phyloP scores from a whole-genome alignment of 257 asterid genomes.

The Verbascum thapsus region DNA sequence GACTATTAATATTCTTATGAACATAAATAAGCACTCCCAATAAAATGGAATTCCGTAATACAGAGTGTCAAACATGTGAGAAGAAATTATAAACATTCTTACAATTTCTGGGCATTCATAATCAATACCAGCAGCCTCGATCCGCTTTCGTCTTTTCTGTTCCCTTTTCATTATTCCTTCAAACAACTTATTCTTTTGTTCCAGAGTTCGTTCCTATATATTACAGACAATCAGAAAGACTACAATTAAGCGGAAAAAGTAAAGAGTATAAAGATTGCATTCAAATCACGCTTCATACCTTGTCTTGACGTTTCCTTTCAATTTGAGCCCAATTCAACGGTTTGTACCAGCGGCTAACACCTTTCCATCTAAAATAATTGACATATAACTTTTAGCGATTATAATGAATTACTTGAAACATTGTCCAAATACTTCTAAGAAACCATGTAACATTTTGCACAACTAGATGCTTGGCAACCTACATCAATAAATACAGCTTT shows the following conservation, averaged over 20 bases:
- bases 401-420: too few species aligned
- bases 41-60: not conserved
- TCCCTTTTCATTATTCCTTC: slow-evolving; percentile 63
- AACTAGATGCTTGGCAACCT: too few species aligned
- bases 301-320: slow-evolving; percentile 77
- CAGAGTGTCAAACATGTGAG: not conserved
- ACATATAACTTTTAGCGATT: not conserved
- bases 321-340: slow-evolving; percentile 74
- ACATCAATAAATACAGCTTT: too few species aligned
- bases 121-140: slow-evolving; percentile 85
- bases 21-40: not conserved
- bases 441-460: too few species aligned
- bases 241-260: not conserved
- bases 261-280: not conserved
- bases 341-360: slow-evolving; percentile 52
- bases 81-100: slow-evolving; percentile 36
- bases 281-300: slow-evolving; percentile 45
- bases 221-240: slow-evolving; percentile 14
- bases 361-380: slow-evolving; percentile 68
- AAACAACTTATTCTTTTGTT: slow-evolving; percentile 66
- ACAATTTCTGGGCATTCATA: slow-evolving; percentile 85
- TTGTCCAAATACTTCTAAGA: not conserved
- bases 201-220: slow-evolving; percentile 71
- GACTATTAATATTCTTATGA: not conserved
- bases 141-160: slow-evolving; percentile 66